A percentile compares a stretch with the other conserved stretches of the same genome.
These are phyloP conservation scores for Gnaphalium uliginosum DNA, from an alignment of 129 eudicot genomes.

Conservation along the genomic window DNA sequence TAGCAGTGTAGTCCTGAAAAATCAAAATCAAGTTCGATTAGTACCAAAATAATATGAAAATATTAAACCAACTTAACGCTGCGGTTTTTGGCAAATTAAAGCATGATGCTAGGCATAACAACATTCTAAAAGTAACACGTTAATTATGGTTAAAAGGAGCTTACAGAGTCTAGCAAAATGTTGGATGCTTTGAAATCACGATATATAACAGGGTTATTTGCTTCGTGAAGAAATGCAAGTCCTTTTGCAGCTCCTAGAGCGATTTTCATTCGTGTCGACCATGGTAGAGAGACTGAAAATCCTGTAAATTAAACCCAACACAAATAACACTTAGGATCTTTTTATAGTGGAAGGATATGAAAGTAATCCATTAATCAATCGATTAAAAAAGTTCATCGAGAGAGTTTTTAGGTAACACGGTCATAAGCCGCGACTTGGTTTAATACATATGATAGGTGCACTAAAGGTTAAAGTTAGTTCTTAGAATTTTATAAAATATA, in stretches of 20 bases:
- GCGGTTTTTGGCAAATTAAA: not conserved
- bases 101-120: not conserved
- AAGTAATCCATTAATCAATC: not conserved
- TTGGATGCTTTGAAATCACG: conserved; percentile 89
- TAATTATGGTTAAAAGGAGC: not conserved
- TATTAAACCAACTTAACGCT: not conserved
- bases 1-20: conserved; percentile 44
- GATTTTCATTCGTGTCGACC: conserved; percentile 83
- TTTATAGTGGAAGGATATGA: not conserved
- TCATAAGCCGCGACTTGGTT: no score
- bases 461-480: no score
- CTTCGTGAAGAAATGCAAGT: conserved; percentile 80
- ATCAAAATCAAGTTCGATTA: conserved; percentile 4
- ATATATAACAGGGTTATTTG: conserved; percentile 65
- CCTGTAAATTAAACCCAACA: conserved; percentile 39
- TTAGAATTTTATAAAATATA: no score
- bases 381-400: no score
- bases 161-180: conserved; percentile 77
- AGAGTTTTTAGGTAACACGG: no score
- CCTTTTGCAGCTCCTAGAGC: conserved; percentile 84
- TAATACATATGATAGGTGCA: no score
- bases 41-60: conserved; percentile 3
- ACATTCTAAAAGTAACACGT: not conserved
- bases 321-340: not conserved
- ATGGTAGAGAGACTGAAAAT: conserved; percentile 75